These are phyloP conservation scores for Tetracladium setigerum DNA, from an alignment of 495 filamentous ascomycete species.

Conservation along the genomic window DNA sequence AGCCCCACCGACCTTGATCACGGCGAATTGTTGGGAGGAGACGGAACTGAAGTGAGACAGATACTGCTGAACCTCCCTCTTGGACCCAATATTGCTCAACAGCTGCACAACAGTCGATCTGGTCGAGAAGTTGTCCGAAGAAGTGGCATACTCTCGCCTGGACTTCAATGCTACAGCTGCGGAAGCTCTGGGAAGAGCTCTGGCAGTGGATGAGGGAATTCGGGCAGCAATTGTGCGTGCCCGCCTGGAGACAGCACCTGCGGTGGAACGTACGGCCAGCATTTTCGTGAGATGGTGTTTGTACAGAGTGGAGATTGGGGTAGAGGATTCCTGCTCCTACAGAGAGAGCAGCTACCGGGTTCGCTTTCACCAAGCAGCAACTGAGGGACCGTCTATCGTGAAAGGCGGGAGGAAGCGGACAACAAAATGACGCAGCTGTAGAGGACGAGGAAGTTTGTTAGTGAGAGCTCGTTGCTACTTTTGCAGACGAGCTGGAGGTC, in stretches of 20 bases:
- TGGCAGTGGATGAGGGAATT: constrained; percentile 6
- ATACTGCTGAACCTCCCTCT: constrained; percentile 96
- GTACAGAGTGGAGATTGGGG: constrained; percentile 16
- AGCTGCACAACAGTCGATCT: constrained; percentile 89
- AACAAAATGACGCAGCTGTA: constrained; percentile 13
- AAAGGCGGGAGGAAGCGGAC: constrained; percentile 11
- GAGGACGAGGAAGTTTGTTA: too few relatives aligned
- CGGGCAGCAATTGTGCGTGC: constrained; percentile 15
- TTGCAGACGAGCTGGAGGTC: too few relatives aligned
- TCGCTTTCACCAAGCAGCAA: constrained; percentile 16
- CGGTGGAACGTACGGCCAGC: constrained; percentile 23
- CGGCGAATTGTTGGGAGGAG: constrained; percentile 94
- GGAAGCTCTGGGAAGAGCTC: constrained; percentile 17
- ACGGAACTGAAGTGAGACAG: constrained; percentile 96
- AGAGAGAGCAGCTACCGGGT: constrained; percentile 13
- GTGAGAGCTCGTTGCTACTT: too few relatives aligned
- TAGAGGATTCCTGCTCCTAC: constrained; percentile 9
- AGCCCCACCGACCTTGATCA: constrained; percentile 97
- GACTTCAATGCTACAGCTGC: constrained; percentile 11
- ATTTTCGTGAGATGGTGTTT: constrained; percentile 8
- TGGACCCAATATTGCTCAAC: constrained; percentile 92
- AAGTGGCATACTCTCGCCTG: constrained; percentile 19
- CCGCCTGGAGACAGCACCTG: constrained; percentile 18
- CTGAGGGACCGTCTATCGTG: constrained; percentile 7
- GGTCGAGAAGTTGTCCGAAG: constrained; percentile 42